phyloP scores from a whole-genome alignment of 306 rosid species.

The Quercus parvula region DNA sequence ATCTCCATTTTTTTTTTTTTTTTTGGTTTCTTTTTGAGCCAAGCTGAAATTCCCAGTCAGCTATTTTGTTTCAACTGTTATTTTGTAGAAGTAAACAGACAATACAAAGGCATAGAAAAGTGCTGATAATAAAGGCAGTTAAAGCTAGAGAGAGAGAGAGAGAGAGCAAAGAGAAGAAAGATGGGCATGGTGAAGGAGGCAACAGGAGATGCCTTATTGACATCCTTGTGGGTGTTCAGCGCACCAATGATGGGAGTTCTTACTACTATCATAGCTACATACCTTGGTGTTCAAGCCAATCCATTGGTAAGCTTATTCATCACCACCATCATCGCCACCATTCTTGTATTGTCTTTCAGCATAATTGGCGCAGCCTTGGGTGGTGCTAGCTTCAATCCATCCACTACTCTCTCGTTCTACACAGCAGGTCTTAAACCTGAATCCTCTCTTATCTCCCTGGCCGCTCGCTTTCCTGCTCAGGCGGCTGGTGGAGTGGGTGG shows the following conservation, averaged over 20 bases:
- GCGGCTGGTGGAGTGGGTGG: conserved; percentile 48
- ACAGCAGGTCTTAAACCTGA: conserved; percentile 29
- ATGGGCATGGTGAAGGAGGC: conserved; percentile 40
- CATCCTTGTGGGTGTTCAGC: conserved; percentile 45
- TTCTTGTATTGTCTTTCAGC: conserved; percentile 18
- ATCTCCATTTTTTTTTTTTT: not conserved
- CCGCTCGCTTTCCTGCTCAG: conserved; percentile 43
- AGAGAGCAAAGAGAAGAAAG: not conserved
- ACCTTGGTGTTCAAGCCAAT: conserved; percentile 30
- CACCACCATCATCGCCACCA: conserved; percentile 28
- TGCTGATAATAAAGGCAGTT: not conserved
- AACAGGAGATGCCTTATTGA: conserved; percentile 43
- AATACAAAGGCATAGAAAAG: not conserved
- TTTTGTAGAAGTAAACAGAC: not conserved
- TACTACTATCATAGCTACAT: conserved; percentile 18
- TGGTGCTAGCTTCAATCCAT: conserved; percentile 54
- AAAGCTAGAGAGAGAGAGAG: not conserved
- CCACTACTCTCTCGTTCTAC: conserved; percentile 34
- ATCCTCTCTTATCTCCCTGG: conserved; percentile 33
- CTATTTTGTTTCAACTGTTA: not conserved
- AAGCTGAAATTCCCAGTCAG: not conserved
- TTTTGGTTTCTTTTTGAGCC: not conserved
- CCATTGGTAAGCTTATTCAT: conserved; percentile 38
- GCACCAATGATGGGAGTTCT: conserved; percentile 34
- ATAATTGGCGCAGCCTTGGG: conserved; percentile 34